Evolutionary conservation across 2,329 filamentous ascomycete genomes (phyloP), one percentile per base, ranked within the genome.

Genomic region (Monosporascus sp.): DNA sequence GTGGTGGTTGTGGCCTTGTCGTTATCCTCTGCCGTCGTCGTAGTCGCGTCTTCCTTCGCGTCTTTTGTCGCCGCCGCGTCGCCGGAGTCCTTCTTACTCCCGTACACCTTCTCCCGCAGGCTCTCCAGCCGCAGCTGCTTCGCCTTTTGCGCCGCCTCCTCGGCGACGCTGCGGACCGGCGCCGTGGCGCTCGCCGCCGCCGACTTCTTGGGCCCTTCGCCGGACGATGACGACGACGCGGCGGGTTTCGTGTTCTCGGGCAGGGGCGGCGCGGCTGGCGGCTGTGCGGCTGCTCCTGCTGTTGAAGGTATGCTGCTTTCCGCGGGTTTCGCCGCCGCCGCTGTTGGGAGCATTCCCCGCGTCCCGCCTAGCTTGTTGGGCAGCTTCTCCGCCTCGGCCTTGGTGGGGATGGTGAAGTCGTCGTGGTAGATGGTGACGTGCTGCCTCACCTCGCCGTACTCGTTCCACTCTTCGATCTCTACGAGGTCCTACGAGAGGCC

Each of bases 391-490:
- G 78, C 76, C 61, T 80, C 70, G 73, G 75, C 68, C 72, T 81
- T 77, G 68, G 76, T 68, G 37, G 80, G 78, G 60, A 83, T 81
- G 48, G 81, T 84, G 63, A 74, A 75, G 60, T 85, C 81, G 72
- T 85, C 82, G 68, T 81, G 81, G 72, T 80, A 83, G 61, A 87
- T 82, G 56, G 79, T 85, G 63, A 97, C 84, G 64, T 93, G 88
- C 72, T 93, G 84, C 71, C 91, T 91, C 57, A 99, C 82, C 74
- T 97, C 93, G 72, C 91, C 91, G 72, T 95, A 97, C 71, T 99
- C 94, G 76, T 99, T 99, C 94, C 93, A 97, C 69, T 99, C 94
- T 73, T 99, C 94, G 58, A 97, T 85, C 72, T 97, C 87, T 59
- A 93, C 88, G 49, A 97, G 80, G 69, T 97, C 94, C 92, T 97